Evolutionary conservation across 805 yeast species (phyloP).

Genomic region (Starmerella vitae): DNA sequence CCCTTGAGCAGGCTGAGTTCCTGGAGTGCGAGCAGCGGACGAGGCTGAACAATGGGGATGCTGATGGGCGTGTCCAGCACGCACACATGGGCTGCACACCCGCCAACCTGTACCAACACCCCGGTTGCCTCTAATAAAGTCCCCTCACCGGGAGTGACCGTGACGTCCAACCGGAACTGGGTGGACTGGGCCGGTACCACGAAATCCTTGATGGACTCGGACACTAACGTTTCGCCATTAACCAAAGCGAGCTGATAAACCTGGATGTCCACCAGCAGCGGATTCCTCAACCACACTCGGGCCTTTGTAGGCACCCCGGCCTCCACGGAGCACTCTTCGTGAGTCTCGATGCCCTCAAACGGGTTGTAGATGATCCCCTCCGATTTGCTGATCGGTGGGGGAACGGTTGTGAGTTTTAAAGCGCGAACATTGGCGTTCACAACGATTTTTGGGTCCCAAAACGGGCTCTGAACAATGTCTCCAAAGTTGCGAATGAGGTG

Average conservation of each 20-base stretch:
- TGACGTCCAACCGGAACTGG: slow-evolving; percentile 18
- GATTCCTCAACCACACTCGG: slow-evolving; percentile 53
- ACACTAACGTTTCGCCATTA: slow-evolving; percentile 16
- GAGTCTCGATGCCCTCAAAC: slow-evolving; percentile 22
- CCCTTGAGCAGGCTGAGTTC: slow-evolving; percentile 44
- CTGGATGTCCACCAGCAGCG: slow-evolving; percentile 60
- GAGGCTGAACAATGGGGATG: slow-evolving; percentile 32
- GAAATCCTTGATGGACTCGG: slow-evolving; percentile 20
- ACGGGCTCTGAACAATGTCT: slow-evolving; percentile 28
- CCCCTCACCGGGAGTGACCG: slow-evolving; percentile 26
- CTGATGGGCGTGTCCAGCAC: slow-evolving; percentile 18
- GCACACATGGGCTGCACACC: slow-evolving; percentile 36
- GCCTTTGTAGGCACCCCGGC: slow-evolving; percentile 54
- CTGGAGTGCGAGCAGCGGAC: slow-evolving; percentile 47
- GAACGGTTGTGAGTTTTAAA: slow-evolving; percentile 9
- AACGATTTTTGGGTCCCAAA: slow-evolving; percentile 65
- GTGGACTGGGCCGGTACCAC: slow-evolving; percentile 22
- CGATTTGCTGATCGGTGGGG: not conserved
- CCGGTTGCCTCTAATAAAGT: slow-evolving; percentile 43
- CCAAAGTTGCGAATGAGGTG: slow-evolving; percentile 15
- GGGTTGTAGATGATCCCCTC: slow-evolving; percentile 39
- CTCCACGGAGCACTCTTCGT: slow-evolving; percentile 30
- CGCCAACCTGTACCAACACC: slow-evolving; percentile 37
- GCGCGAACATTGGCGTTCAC: slow-evolving; percentile 32
- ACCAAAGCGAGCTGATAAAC: slow-evolving; percentile 30